These are phyloP conservation scores for Alternaria sp. DNA, from an alignment of 2,329 filamentous ascomycete genomes.

Conservation along the genomic window DNA sequence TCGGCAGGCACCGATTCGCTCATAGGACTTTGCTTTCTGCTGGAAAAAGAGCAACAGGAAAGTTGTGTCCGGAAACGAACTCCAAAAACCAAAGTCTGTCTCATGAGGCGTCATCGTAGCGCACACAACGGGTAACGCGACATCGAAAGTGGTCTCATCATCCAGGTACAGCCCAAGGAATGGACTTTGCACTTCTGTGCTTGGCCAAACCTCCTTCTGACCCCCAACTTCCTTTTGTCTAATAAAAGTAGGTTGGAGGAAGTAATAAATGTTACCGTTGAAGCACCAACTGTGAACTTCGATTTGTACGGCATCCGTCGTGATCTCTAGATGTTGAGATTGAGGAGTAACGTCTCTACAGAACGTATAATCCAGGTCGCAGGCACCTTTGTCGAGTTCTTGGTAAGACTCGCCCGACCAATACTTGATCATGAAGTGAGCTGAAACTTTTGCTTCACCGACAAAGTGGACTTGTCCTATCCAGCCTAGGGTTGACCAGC, in stretches of 20 bases:
- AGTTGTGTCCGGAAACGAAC: fast-evolving
- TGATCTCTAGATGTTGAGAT: not conserved
- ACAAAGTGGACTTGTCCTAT: fast-evolving
- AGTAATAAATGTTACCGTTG: not conserved
- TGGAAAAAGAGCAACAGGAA: not conserved
- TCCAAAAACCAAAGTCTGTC: not conserved
- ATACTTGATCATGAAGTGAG: not conserved
- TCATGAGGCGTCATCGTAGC: not conserved
- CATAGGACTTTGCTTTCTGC: not conserved
- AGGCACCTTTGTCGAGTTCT: not conserved
- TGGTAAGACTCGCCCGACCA: not conserved
- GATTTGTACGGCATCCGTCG: not conserved
- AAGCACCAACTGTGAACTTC: fast-evolving
- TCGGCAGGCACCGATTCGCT: fast-evolving
- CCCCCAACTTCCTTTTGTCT: not conserved
- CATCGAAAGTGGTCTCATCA: not conserved
- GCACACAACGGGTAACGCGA: not conserved
- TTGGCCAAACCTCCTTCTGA: not conserved
- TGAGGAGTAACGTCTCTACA: not conserved
- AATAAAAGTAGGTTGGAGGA: not conserved
- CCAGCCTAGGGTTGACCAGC: not conserved
- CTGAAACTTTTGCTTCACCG: fast-evolving
- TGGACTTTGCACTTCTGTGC: not conserved
- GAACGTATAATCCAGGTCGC: not conserved
- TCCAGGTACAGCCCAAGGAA: fast-evolving